Evolutionary conservation across 1,284 basidiomycete genomes (phyloP).

Genomic region (Taiwanofungus camphoratus): DNA sequence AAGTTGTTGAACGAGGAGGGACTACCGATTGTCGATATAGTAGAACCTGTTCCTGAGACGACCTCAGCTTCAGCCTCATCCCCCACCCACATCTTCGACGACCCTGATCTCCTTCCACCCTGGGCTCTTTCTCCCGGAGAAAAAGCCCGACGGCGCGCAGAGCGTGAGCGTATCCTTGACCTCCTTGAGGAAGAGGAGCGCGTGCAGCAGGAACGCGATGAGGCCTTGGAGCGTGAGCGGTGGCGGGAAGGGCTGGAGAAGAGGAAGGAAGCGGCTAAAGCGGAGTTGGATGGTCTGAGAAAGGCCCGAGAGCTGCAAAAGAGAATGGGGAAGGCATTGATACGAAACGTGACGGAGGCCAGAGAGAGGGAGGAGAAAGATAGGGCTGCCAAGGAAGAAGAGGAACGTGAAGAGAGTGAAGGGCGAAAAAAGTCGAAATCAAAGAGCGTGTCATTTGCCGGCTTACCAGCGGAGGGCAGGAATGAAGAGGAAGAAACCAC

Average conservation of each 20-base stretch:
- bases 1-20: constrained; percentile 72
- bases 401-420: constrained; percentile 21
- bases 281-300: constrained; percentile 47
- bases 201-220: constrained; percentile 35
- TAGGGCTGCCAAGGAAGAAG: constrained; percentile 25
- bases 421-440: constrained; percentile 25
- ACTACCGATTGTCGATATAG: constrained; percentile 70
- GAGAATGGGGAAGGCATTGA: constrained; percentile 68
- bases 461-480: constrained; percentile 27
- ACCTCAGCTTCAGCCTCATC: constrained; percentile 13
- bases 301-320: constrained; percentile 59
- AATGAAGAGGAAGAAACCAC: constrained; percentile 15
- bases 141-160: constrained; percentile 42
- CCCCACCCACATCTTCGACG: constrained; percentile 26
- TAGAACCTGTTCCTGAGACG: constrained; percentile 43
- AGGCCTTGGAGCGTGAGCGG: constrained; percentile 36
- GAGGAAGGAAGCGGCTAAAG: constrained; percentile 44
- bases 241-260: constrained; percentile 42
- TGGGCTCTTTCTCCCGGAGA: constrained; percentile 42
- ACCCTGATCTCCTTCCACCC: constrained; percentile 42
- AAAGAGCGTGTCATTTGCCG: constrained; percentile 62
- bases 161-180: constrained; percentile 62
- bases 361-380: constrained; percentile 35
- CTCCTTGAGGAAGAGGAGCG: constrained; percentile 66
- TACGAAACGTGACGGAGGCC: constrained; percentile 41